Base-by-base conservation (phyloP, 2,329 filamentous ascomycete genomes). In the Arthrinium puccinioides region DNA sequence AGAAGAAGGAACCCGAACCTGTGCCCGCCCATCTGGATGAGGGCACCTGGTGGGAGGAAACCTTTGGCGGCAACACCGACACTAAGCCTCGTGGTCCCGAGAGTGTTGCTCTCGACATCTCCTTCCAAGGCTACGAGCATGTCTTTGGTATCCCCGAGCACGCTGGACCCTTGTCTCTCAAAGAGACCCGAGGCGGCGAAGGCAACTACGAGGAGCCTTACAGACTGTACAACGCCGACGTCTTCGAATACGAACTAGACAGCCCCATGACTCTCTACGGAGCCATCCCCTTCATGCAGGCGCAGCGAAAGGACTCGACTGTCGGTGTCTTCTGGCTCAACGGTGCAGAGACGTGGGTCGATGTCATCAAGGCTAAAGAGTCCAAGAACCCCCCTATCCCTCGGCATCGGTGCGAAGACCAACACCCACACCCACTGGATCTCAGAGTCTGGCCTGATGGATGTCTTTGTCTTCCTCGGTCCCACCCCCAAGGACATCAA, bases 201-300 rank as follows among this genome's bases (percentile, higher is more conserved):
- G 87, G 85, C 43, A 86, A 87, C 51, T 87, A 92, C 61, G 70
- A 74, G 9, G 87, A 98, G 44, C 92, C 92, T 1, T 98, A 98
- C 65, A 79, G 92, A 25, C 64, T 98, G 60, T 96, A 96, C 68
- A 98, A 98, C 60, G 76, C 87, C 21, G 92, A 98, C 58, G 92
- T 98, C 9, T 98, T 98, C 51, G 92, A 98, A 64, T 98, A 98
- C 60, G 82, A 95, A 51, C 75, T 96, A 51, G 86, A 97, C 61
- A 97, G 88, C 61, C 89, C 92, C 1, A 98, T 98, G 92, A 97
- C 92, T 1, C 73, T 98, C 2, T 98, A 98, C 54, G 92, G 92
- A n/a, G 71, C 88, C 7, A 97, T 98, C 50, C 92, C 92, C 3
- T 86, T 97, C 56, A 94, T 98, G 87, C 92, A 97, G 61, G 92